Conservation (phyloP, 148 eudicot genomes). For the Vaccinium corymbosum region DNA sequence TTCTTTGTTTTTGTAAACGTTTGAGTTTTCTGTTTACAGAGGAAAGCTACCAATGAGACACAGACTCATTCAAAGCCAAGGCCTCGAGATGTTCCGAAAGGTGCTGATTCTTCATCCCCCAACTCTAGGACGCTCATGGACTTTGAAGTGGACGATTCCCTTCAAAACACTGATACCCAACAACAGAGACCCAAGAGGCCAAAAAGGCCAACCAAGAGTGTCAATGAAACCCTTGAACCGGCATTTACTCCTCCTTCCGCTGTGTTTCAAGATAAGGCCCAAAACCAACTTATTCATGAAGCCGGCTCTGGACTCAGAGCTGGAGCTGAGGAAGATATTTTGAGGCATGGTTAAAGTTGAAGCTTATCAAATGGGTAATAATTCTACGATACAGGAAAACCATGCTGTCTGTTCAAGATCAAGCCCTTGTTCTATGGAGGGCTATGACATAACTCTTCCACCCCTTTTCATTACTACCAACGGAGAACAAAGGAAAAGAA, state of each 20-base stretch:
- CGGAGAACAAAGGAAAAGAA: constrained; percentile 2
- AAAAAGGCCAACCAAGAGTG: constrained; percentile 88
- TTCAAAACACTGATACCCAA: constrained; percentile 25
- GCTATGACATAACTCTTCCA: neutral
- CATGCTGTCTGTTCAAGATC: neutral
- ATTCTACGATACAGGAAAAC: neutral
- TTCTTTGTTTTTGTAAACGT: neutral
- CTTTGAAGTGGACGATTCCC: constrained; percentile 40
- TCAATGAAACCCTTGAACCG: constrained; percentile 76
- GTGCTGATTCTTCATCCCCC: constrained; percentile 33
- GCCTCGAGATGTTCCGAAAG: constrained; percentile 35
- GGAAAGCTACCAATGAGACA: constrained; percentile 59
- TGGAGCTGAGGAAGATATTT: constrained; percentile 7
- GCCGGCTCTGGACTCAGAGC: constrained; percentile 11
- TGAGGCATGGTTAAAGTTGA: neutral
- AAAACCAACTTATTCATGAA: constrained; percentile 20
- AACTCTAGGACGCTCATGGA: constrained; percentile 26
- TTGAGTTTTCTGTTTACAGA: constrained; percentile 44
- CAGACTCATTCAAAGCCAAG: constrained; percentile 44
- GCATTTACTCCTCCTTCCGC: constrained; percentile 42
- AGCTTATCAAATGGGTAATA: neutral
- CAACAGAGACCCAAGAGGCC: constrained; percentile 62
- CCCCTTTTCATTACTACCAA: neutral
- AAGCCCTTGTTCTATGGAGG: neutral
- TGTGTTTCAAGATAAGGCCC: constrained; percentile 22